A percentile compares a stretch with the other conserved stretches of the same genome.
Conservation (phyloP, 495 filamentous ascomycete species). For the Tuber magnatum region DNA sequence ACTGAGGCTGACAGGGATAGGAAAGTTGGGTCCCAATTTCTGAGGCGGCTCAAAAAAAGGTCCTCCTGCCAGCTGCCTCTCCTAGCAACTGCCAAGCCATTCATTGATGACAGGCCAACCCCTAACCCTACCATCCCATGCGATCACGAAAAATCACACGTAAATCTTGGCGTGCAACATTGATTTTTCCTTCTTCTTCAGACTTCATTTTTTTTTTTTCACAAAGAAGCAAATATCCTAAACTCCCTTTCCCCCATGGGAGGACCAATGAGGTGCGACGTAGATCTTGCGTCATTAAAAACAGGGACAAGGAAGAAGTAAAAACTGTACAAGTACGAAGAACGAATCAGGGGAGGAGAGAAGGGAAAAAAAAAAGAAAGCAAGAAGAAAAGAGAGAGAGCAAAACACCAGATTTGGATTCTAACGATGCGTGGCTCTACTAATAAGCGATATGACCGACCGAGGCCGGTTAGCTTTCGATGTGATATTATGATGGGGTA, state of each 20-base stretch:
- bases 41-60: not conserved
- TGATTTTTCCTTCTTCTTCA: not conserved
- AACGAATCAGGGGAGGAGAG: not conserved
- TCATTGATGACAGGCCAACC: not conserved
- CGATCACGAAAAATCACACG: not conserved
- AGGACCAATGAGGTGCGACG: not conserved
- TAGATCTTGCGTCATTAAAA: constrained; percentile 6
- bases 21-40: not conserved
- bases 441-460: not conserved
- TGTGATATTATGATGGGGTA: not conserved
- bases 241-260: not conserved
- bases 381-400: not conserved
- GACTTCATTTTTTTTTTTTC: too few relatives aligned
- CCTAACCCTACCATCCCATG: not conserved
- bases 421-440: not conserved
- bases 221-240: constrained; percentile 2
- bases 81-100: not conserved
- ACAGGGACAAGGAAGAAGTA: not conserved
- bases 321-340: not conserved
- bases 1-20: not conserved
- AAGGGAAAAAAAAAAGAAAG: not conserved
- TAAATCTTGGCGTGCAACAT: not conserved
- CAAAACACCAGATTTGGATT: not conserved
- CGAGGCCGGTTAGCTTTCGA: not conserved
- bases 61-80: too few relatives aligned